phyloP scores from a whole-genome alignment of 2,329 filamentous ascomycete genomes.

The Plectosphaerella plurivora region DNA sequence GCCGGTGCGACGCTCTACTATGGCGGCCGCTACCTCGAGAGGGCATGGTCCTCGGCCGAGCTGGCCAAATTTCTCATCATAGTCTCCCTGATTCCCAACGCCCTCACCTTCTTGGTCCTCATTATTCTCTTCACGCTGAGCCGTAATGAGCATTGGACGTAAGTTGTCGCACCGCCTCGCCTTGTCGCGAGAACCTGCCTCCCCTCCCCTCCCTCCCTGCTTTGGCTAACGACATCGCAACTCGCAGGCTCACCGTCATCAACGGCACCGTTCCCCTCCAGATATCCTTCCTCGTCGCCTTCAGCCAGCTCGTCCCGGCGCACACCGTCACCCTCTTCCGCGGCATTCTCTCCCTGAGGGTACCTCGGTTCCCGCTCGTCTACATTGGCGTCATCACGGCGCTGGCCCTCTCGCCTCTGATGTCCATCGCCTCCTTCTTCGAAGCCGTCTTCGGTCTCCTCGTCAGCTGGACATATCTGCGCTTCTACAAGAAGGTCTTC shows the following conservation, averaged over 20 bases:
- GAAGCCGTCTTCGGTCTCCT: slow-evolving; percentile 79
- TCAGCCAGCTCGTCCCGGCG: slow-evolving; percentile 95
- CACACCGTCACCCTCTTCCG: slow-evolving; percentile 94
- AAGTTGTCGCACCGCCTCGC: slow-evolving; percentile 28
- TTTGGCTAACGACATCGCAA: neutral
- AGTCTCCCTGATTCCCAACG: slow-evolving; percentile 74
- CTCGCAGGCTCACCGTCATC: slow-evolving; percentile 67
- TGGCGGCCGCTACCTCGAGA: slow-evolving; percentile 90
- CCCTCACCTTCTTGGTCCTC: slow-evolving; percentile 68
- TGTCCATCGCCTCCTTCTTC: slow-evolving; percentile 70
- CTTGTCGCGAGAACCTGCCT: neutral
- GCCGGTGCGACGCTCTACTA: slow-evolving; percentile 79
- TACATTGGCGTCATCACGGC: slow-evolving; percentile 71
- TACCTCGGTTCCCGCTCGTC: slow-evolving; percentile 67
- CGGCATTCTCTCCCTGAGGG: slow-evolving; percentile 81
- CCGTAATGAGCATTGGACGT: slow-evolving; percentile 65
- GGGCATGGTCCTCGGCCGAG: slow-evolving; percentile 89
- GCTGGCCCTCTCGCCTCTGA: slow-evolving; percentile 51
- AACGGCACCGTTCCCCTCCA: slow-evolving; percentile 86
- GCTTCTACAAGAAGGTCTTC: slow-evolving; percentile 82
- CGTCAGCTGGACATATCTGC: slow-evolving; percentile 89
- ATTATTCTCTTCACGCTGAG: slow-evolving; percentile 69
- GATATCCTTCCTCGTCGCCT: slow-evolving; percentile 90
- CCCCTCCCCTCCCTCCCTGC: neutral
- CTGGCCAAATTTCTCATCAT: slow-evolving; percentile 86